Base-by-base conservation (phyloP, 1,284 basidiomycete genomes). In the Kwoniella shivajii region DNA sequence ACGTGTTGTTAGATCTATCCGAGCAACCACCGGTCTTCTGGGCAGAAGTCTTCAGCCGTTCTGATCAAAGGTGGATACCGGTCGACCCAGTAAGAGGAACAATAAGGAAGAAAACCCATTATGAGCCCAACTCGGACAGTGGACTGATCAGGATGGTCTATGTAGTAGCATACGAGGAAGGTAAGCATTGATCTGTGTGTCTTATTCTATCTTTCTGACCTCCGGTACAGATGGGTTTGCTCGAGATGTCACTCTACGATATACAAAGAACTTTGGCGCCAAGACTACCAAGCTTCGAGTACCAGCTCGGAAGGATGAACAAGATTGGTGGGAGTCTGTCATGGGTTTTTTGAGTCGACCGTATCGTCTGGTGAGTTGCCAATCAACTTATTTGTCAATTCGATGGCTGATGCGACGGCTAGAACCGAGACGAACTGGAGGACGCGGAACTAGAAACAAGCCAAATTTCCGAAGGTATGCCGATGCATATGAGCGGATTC, bases 11-110 rank as follows among this genome's bases (percentile, higher is more conserved):
- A 76, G 77, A 75, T 55, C 63, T 78, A 27, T 63, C 64, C 0
- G 54, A 66, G 2, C 72, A 77, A n/a, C 88, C 93, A 1, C 96
- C 95, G 0, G 88, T 95, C 2, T 92, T 94, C 76, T 99, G 95
- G 96, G 92, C 90, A 1, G 96, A 99, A 76, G 90, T 97, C 0
- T 99, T 94, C 77, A 94, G 90, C 27, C 86, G 90, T 18, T 86
- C 93, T 1, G 93, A 97, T 77, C 86, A 85, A 43, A 86, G 87
- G 38, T 99, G 95, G 95, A 81, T 98, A 18, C 88, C 92, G 0
- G 87, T 98, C 39, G 96, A 99, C 75, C 91, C 92, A 4, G 83
- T 94, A 27, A 85, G 88, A 11, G 86, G 83, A 38, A 82, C 87
- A 50, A 86, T 94, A 59, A 88, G 92, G 66, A 90, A 89, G 68